These are phyloP conservation scores for Pseudogymnoascus sp. DNA, from an alignment of 2,329 filamentous ascomycete species.

Conservation along the genomic window DNA sequence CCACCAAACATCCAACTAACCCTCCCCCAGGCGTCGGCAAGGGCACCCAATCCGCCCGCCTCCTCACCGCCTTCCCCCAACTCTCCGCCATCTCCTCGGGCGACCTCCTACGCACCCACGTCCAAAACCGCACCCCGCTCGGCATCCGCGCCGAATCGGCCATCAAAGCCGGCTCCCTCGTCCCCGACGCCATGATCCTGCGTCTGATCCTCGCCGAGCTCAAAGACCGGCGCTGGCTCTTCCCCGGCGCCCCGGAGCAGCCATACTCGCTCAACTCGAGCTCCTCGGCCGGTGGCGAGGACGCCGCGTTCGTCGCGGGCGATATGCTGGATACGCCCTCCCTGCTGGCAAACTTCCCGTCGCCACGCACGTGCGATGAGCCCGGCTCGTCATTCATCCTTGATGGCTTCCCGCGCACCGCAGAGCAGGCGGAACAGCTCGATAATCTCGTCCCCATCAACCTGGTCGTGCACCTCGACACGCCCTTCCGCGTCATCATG, in stretches of 20 bases:
- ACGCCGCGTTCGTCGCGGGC: conserved; percentile 34
- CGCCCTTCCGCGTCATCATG: conserved; percentile 77
- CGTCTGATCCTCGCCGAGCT: conserved; percentile 88
- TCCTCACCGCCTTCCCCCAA: conserved; percentile 80
- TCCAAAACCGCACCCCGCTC: conserved; percentile 48
- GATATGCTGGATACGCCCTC: conserved; percentile 24
- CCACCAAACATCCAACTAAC: conserved; percentile 35
- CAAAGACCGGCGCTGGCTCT: conserved; percentile 74
- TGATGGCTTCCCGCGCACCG: conserved; percentile 90
- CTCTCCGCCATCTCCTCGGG: conserved; percentile 88
- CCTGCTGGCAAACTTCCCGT: conserved; percentile 30
- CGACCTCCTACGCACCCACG: conserved; percentile 85
- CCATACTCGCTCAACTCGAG: conserved; percentile 23
- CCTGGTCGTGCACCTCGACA: conserved; percentile 77
- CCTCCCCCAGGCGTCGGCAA: conserved; percentile 66
- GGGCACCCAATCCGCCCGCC: conserved; percentile 85
- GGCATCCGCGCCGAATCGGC: conserved; percentile 83
- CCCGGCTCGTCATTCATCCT: conserved; percentile 85
- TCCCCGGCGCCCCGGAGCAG: conserved; percentile 34
- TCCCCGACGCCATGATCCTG: conserved; percentile 84
- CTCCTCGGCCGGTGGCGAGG: conserved; percentile 22
- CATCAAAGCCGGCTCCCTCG: conserved; percentile 82
- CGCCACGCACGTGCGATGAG: conserved; percentile 49
- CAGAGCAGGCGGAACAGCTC: conserved; percentile 66
- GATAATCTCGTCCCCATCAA: conserved; percentile 88